phyloP scores from a whole-genome alignment of 768 basidiomycete genomes.

The Suillus discolor region DNA sequence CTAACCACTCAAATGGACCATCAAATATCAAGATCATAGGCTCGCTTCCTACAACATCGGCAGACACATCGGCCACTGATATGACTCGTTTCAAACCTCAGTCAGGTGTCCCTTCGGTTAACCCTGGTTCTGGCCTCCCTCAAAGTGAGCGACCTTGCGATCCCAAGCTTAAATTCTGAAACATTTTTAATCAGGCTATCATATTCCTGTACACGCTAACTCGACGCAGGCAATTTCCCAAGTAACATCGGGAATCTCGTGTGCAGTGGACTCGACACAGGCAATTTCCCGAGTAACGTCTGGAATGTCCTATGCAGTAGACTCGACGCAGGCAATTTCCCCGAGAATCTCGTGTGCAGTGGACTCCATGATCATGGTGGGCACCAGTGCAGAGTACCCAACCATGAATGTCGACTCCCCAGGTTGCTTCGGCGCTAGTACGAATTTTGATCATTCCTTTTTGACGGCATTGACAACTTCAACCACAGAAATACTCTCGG shows the following conservation, averaged over 20 bases:
- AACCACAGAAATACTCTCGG: not conserved
- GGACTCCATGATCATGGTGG: not conserved
- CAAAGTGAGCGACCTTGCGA: not conserved
- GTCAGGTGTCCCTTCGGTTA: not conserved
- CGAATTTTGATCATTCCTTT: not conserved
- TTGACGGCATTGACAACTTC: not conserved
- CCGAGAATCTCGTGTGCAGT: not conserved
- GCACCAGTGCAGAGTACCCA: not conserved
- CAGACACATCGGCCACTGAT: no score
- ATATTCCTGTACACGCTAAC: not conserved
- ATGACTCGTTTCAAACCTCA: not conserved
- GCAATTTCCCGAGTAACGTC: not conserved
- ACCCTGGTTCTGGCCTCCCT: not conserved
- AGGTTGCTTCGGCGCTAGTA: slow-evolving; percentile 1
- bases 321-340: not conserved
- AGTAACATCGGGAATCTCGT: not conserved
- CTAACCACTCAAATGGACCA: not conserved
- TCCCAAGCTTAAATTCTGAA: no score
- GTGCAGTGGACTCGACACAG: not conserved
- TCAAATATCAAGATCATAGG: no score
- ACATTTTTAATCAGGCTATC: not conserved
- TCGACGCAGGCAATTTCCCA: not conserved
- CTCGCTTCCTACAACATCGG: not conserved
- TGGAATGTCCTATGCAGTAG: not conserved
- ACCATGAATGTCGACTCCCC: not conserved